These are phyloP conservation scores for Cymodocea nodosa DNA, from an alignment of 116 monocot genomes.

Conservation along the genomic window DNA sequence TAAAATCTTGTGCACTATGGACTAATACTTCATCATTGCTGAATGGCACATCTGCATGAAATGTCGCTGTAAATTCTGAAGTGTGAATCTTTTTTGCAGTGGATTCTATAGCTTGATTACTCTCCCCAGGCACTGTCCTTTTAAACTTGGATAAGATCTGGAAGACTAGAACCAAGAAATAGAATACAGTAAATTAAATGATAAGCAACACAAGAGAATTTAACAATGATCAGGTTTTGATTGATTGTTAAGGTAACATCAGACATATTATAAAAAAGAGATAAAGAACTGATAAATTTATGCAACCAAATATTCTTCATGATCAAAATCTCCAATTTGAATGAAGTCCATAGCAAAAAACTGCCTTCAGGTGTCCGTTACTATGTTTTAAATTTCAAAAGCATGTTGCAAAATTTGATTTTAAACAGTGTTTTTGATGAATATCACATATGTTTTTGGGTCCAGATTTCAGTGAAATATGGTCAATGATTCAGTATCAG, in stretches of 20 bases:
- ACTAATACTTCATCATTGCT: background rate
- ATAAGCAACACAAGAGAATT: background rate
- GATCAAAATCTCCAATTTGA: too few relatives aligned
- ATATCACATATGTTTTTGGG: too few relatives aligned
- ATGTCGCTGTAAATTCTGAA: background rate
- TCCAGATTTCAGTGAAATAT: too few relatives aligned
- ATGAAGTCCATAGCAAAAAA: background rate
- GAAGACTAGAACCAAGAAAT: conserved; percentile 1
- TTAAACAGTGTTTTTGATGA: too few relatives aligned
- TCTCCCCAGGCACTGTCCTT: background rate
- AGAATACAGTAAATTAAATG: background rate
- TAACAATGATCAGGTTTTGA: too few relatives aligned
- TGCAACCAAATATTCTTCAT: background rate
- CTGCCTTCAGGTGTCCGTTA: background rate
- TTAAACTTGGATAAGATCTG: conserved; percentile 6
- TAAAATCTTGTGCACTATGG: background rate
- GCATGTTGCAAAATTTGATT: too few relatives aligned
- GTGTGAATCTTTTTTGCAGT: background rate
- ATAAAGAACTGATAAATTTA: background rate
- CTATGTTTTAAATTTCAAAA: too few relatives aligned
- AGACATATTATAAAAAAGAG: background rate
- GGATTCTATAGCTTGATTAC: background rate
- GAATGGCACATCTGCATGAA: background rate
- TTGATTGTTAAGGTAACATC: background rate
- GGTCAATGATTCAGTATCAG: too few relatives aligned